These are phyloP conservation scores for Aureobasidium namibiae DNA, from an alignment of 2,329 filamentous ascomycete genomes.

Conservation along the genomic window DNA sequence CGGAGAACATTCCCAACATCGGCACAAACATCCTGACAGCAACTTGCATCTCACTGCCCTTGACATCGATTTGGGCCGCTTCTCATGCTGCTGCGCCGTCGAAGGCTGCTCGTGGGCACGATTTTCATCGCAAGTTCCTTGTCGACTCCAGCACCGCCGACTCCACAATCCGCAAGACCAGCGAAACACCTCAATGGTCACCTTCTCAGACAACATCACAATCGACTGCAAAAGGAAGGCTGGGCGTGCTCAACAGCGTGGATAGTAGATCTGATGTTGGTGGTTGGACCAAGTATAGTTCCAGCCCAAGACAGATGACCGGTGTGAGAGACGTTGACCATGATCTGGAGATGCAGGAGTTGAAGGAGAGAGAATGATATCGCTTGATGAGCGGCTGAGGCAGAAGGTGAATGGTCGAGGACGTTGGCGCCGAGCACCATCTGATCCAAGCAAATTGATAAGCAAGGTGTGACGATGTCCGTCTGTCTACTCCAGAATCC, in stretches of 20 bases:
- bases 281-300: not conserved
- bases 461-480: not conserved
- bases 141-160: slow-evolving; percentile 3
- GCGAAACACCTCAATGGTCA: not conserved
- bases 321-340: slow-evolving; percentile 3
- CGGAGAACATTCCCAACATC: slow-evolving; percentile 42
- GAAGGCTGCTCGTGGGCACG: slow-evolving; percentile 12
- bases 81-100: slow-evolving; percentile 22
- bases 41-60: slow-evolving; percentile 55
- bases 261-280: not conserved
- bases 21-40: slow-evolving; percentile 48
- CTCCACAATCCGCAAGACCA: not conserved
- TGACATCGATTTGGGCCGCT: slow-evolving; percentile 59
- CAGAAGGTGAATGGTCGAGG: no score
- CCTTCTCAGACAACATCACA: not conserved
- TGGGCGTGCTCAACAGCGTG: slow-evolving; percentile 5
- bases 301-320: not conserved
- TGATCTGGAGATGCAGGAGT: slow-evolving; percentile 17
- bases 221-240: not conserved
- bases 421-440: no score
- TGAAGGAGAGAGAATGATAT: slow-evolving; percentile 8
- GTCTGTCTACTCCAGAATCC: slow-evolving; percentile 9
- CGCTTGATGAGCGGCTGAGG: not conserved
- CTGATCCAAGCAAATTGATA: no score
- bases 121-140: slow-evolving; percentile 15